A percentile compares a stretch with the other conserved stretches of the same genome.
phyloP scores from a whole-genome alignment of 495 filamentous ascomycete species.

The Neurospora tetraspora region DNA sequence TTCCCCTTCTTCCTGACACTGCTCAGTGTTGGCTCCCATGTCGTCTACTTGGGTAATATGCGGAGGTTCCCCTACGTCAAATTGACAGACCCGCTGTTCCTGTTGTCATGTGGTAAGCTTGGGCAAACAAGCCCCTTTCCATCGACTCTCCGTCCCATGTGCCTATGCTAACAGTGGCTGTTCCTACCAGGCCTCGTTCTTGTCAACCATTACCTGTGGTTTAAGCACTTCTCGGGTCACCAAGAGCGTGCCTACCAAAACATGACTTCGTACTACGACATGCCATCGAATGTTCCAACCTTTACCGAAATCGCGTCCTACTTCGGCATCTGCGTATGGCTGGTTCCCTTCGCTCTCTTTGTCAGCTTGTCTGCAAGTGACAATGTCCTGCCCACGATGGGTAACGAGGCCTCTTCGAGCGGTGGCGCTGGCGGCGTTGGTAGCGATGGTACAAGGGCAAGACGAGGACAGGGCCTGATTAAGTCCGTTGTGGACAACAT shows the following conservation, averaged over 20 bases:
- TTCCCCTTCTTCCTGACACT: slow-evolving; percentile 67
- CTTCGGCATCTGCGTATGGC: slow-evolving; percentile 93
- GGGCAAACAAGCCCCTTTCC: slow-evolving; percentile 9
- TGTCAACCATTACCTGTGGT: slow-evolving; percentile 95
- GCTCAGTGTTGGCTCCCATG: slow-evolving; percentile 72
- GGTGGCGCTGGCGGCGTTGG: slow-evolving; percentile 13
- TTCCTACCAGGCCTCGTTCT: slow-evolving; percentile 58
- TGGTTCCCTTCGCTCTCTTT: slow-evolving; percentile 91
- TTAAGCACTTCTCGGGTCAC: slow-evolving; percentile 74
- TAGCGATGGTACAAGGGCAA: slow-evolving; percentile 39
- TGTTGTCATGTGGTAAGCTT: slow-evolving; percentile 62
- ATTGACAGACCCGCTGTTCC: slow-evolving; percentile 78
- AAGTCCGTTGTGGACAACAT: slow-evolving; percentile 79
- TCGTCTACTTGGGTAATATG: slow-evolving; percentile 83
- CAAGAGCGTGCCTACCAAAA: slow-evolving; percentile 36
- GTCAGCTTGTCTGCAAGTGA: slow-evolving; percentile 87
- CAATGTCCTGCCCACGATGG: slow-evolving; percentile 86
- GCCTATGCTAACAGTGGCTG: slow-evolving; percentile 8
- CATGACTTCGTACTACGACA: slow-evolving; percentile 46
- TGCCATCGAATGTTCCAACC: slow-evolving; percentile 53
- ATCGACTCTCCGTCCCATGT: neutral
- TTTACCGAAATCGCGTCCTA: slow-evolving; percentile 95
- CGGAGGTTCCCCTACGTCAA: slow-evolving; percentile 81
- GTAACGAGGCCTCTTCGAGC: slow-evolving; percentile 31
- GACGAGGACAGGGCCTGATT: slow-evolving; percentile 71